These are phyloP conservation scores for Hyaloscypha bicolor DNA, from an alignment of 495 filamentous ascomycete genomes.

Conservation along the genomic window DNA sequence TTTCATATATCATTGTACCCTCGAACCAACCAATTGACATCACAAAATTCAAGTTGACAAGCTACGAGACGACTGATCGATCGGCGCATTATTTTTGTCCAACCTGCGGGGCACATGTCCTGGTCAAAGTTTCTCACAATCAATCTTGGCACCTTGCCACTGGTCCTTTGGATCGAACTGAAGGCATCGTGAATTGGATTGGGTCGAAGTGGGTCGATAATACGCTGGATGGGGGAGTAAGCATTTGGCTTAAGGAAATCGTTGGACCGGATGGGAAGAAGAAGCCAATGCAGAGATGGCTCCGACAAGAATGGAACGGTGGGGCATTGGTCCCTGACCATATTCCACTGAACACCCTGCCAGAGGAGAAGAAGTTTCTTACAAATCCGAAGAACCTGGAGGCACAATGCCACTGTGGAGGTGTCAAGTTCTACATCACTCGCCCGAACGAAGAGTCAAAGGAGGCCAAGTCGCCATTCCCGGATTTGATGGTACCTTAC, in stretches of 20 bases:
- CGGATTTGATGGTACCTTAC: conserved; percentile 56
- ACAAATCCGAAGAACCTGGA: conserved; percentile 35
- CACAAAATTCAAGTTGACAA: conserved; percentile 40
- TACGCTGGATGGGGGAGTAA: conserved; percentile 35
- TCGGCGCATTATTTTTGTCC: conserved; percentile 66
- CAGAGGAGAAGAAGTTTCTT: conserved; percentile 24
- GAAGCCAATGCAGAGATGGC: conserved; percentile 38
- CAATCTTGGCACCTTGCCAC: conserved; percentile 29
- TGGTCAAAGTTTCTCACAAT: conserved; percentile 39
- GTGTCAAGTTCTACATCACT: conserved; percentile 46
- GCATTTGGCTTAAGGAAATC: conserved; percentile 46
- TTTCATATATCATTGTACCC: conserved; percentile 51
- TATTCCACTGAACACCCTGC: conserved; percentile 37
- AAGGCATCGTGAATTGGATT: conserved; percentile 39
- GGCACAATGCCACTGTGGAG: conserved; percentile 46
- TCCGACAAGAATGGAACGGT: conserved; percentile 28
- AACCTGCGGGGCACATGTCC: conserved; percentile 69
- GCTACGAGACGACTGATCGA: conserved; percentile 50
- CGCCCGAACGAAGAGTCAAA: conserved; percentile 41
- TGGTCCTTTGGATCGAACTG: conserved; percentile 26
- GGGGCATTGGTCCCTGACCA: conserved; percentile 44
- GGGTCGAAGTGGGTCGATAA: conserved; percentile 43
- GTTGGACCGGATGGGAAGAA: conserved; percentile 42
- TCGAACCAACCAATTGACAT: conserved; percentile 31
- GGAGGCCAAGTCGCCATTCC: conserved; percentile 48